phyloP scores from a whole-genome alignment of 495 filamentous ascomycete species.

The Aspergillus homomorphus region DNA sequence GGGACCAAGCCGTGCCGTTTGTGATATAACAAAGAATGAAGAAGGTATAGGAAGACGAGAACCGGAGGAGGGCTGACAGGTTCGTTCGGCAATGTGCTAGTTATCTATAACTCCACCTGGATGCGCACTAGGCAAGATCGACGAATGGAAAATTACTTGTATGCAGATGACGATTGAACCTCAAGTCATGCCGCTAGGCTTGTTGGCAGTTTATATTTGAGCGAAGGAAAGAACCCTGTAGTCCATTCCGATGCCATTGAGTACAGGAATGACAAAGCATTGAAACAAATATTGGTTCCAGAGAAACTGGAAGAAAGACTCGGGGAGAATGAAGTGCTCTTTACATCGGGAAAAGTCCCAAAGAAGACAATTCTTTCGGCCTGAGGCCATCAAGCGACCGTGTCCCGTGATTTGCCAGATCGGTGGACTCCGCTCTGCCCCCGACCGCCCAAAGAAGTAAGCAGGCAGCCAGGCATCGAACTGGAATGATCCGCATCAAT shows the following conservation, averaged over 20 bases:
- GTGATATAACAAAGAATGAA: neutral
- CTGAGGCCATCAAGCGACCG: neutral
- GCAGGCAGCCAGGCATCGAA: conserved; percentile 2
- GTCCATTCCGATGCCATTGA: neutral
- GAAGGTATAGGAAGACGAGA: neutral
- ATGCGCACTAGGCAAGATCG: neutral
- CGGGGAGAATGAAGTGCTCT: neutral
- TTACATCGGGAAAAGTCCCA: neutral
- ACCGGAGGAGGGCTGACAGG: neutral
- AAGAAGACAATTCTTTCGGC: neutral
- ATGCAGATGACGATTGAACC: neutral
- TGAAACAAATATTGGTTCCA: too few species aligned
- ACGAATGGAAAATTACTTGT: neutral
- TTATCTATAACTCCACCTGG: neutral
- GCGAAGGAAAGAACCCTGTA: neutral
- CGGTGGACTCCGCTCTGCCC: too few species aligned
- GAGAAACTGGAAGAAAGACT: neutral
- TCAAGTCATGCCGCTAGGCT: neutral
- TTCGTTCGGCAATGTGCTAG: neutral
- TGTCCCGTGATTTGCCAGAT: conserved; percentile 5
- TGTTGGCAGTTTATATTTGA: neutral
- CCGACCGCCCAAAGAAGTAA: conserved; percentile 1
- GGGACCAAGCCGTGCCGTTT: neutral
- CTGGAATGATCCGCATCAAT: neutral
- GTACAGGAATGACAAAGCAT: neutral